A percentile compares a stretch with the other conserved stretches of the same genome.
These are phyloP conservation scores for Phytophthora cactorum DNA, from an alignment of 352 stramenopile species.

Conservation along the genomic window DNA sequence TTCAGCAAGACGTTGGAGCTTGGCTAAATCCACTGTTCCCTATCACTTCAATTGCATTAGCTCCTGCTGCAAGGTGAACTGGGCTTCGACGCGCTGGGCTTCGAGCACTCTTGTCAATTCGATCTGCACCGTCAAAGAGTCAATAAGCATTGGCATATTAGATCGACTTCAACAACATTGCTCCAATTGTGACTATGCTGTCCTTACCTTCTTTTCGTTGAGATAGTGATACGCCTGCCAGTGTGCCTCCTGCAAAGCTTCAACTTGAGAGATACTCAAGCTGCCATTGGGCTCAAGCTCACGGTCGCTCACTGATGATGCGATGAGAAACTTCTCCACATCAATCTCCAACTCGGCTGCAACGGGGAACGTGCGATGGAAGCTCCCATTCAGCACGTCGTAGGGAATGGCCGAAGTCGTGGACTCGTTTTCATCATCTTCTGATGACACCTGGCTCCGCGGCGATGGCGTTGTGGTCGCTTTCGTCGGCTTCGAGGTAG, in stretches of 20 bases:
- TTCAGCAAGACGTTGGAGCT: slow-evolving; percentile 82
- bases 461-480: slow-evolving; percentile 2
- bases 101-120: slow-evolving; percentile 78
- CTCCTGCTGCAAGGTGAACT: slow-evolving; percentile 71
- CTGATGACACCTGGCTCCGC: slow-evolving; percentile 25
- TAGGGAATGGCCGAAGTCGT: slow-evolving; percentile 40
- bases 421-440: slow-evolving; percentile 21
- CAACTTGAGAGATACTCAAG: slow-evolving; percentile 86
- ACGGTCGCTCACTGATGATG: slow-evolving; percentile 52
- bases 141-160: neutral
- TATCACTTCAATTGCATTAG: slow-evolving; percentile 58
- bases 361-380: slow-evolving; percentile 74
- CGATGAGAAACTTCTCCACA: slow-evolving; percentile 79
- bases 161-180: slow-evolving; percentile 1
- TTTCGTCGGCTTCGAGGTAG: slow-evolving; percentile 7
- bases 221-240: slow-evolving; percentile 83
- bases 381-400: slow-evolving; percentile 55
- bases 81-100: slow-evolving; percentile 70
- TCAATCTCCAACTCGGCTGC: slow-evolving; percentile 75
- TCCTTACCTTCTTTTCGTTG: slow-evolving; percentile 80
- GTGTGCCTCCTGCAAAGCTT: slow-evolving; percentile 83
- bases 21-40: slow-evolving; percentile 29
- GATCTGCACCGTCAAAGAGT: slow-evolving; percentile 46
- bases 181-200: neutral
- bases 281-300: slow-evolving; percentile 52